phyloP scores from a whole-genome alignment of 2,329 filamentous ascomycete genomes.

The Ceratocystis destructans region DNA sequence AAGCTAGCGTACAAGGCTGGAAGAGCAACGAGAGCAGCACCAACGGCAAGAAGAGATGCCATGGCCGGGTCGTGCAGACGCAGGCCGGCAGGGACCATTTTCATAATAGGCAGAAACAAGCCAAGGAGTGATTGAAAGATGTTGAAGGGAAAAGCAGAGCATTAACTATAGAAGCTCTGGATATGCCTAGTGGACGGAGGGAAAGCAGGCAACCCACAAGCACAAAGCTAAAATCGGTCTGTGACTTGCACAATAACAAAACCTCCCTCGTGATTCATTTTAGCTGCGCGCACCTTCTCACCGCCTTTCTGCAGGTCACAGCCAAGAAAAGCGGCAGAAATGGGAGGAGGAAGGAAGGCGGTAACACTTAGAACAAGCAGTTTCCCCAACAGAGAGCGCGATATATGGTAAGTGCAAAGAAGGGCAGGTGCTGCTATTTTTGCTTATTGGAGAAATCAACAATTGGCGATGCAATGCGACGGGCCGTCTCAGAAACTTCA shows the following conservation, averaged over 20 bases:
- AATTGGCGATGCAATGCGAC: too few relatives aligned
- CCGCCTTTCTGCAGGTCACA: not conserved
- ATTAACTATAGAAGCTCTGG: not conserved
- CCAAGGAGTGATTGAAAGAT: too few relatives aligned
- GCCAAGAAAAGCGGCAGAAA: not conserved
- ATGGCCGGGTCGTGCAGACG: slow-evolving; percentile 13
- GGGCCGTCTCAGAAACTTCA: too few relatives aligned
- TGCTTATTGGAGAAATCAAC: too few relatives aligned
- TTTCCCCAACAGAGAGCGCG: not conserved
- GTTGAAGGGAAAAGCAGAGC: not conserved
- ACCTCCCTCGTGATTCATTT: not conserved
- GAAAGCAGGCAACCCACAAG: not conserved
- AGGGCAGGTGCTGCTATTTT: not conserved
- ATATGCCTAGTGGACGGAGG: not conserved
- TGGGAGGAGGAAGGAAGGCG: not conserved
- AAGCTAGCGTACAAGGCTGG: slow-evolving; percentile 42
- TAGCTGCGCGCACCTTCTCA: not conserved
- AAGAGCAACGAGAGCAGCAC: slow-evolving; percentile 30
- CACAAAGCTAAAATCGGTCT: not conserved
- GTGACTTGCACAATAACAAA: not conserved
- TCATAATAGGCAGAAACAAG: slow-evolving; percentile 4
- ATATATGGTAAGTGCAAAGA: not conserved
- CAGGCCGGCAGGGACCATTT: slow-evolving; percentile 13
- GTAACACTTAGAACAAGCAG: not conserved
- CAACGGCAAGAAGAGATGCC: slow-evolving; percentile 20